These are phyloP conservation scores for Modicella reniformis DNA, from an alignment of 371 early-diverging fungal species.

Conservation along the genomic window DNA sequence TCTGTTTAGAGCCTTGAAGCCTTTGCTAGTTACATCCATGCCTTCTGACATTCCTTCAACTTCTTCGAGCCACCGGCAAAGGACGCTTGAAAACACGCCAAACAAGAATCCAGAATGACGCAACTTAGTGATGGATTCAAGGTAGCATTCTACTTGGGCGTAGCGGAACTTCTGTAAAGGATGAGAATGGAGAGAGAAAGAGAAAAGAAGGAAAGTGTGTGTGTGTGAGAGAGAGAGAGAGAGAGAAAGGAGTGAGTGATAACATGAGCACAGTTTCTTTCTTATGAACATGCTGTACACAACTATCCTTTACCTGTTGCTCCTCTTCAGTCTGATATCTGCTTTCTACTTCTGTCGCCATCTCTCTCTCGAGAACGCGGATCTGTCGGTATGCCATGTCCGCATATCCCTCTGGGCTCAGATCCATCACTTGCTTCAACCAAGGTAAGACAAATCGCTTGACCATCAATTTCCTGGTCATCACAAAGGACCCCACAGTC, in stretches of 20 bases:
- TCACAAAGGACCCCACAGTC: conserved; percentile 41
- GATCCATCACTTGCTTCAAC: conserved; percentile 32
- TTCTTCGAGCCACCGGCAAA: conserved; percentile 39
- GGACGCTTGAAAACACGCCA: conserved; percentile 20
- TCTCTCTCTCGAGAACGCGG: conserved; percentile 44
- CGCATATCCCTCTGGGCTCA: conserved; percentile 34
- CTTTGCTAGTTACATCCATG: conserved; percentile 24
- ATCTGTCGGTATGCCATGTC: conserved; percentile 42
- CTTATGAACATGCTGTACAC: too few relatives aligned
- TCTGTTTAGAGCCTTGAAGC: conserved; percentile 33
- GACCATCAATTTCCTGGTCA: conserved; percentile 35
- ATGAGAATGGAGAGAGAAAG: neutral
- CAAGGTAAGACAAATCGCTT: conserved; percentile 45
- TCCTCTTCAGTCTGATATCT: conserved; percentile 3
- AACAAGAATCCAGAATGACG: conserved; percentile 44
- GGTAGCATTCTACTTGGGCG: conserved; percentile 35
- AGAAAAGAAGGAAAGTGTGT: neutral
- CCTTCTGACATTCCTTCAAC: conserved; percentile 36
- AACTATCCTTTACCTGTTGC: conserved; percentile 26
- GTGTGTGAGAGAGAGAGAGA: neutral
- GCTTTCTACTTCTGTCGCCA: conserved; percentile 25
- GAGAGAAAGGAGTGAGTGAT: too few relatives aligned
- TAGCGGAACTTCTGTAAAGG: conserved; percentile 27
- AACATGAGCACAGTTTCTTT: too few relatives aligned
- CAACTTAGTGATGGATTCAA: conserved; percentile 37